Percentiles rank a stretch among this genome's conserved stretches.
These are phyloP conservation scores for Cordyceps farinosa DNA, from an alignment of 2,329 filamentous ascomycete species.

Conservation along the genomic window DNA sequence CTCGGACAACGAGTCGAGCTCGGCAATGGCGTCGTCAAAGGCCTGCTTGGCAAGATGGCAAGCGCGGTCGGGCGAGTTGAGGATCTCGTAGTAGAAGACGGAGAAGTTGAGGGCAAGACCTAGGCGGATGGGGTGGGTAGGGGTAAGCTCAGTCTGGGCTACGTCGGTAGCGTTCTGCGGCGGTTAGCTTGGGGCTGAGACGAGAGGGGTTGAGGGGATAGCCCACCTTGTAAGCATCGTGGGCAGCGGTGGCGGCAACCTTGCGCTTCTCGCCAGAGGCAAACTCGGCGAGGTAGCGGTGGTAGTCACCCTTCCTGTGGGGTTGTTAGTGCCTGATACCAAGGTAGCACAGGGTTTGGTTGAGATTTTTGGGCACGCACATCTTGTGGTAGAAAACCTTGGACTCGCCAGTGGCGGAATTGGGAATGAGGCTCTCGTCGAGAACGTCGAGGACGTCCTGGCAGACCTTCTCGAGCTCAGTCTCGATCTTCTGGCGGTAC, in stretches of 20 bases:
- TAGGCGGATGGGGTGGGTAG: slow-evolving; percentile 96
- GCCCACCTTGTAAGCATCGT: slow-evolving; percentile 94
- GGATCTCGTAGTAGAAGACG: slow-evolving; percentile 99
- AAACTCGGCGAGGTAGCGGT: slow-evolving; percentile 93
- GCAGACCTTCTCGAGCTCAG: slow-evolving; percentile 95
- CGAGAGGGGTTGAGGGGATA: slow-evolving; percentile 87
- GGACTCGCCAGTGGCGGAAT: slow-evolving; percentile 93
- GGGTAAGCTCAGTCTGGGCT: slow-evolving; percentile 94
- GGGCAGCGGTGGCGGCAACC: slow-evolving; percentile 78
- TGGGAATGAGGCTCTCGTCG: slow-evolving; percentile 89
- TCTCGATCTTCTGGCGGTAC: slow-evolving; percentile 98
- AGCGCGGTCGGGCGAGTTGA: slow-evolving; percentile 96
- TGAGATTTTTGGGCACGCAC: slow-evolving; percentile 51
- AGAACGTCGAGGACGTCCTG: slow-evolving; percentile 95
- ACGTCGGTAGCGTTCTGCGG: slow-evolving; percentile 98
- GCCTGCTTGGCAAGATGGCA: slow-evolving; percentile 99
- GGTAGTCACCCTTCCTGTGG: slow-evolving; percentile 90
- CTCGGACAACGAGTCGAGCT: slow-evolving; percentile 96
- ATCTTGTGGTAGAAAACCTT: slow-evolving; percentile 99
- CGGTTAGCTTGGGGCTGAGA: slow-evolving; percentile 99
- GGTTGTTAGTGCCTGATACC: not conserved
- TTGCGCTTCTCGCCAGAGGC: slow-evolving; percentile 90
- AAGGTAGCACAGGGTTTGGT: not conserved
- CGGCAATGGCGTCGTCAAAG: slow-evolving; percentile 97
- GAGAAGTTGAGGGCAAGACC: slow-evolving; percentile 99